Base-by-base conservation (phyloP, 2,329 filamentous ascomycete species). In the Plectosphaerella plurivora region DNA sequence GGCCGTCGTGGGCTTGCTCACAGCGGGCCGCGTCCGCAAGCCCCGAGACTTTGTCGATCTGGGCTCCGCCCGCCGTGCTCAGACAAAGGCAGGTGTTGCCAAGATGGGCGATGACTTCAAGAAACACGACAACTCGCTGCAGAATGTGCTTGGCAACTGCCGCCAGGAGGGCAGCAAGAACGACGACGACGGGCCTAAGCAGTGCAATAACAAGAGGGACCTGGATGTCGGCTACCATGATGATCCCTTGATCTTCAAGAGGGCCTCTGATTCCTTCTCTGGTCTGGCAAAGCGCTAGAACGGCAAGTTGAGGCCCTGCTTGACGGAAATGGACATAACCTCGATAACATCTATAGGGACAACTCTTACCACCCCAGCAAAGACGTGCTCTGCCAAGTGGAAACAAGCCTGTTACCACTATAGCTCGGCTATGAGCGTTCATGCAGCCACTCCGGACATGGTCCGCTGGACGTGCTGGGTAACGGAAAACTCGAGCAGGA, bases 381-480 rank as follows among this genome's bases (percentile, higher is more conserved):
- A 22, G 20, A 51, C 45, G 2, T 61, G 58, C 50, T 25, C 24
- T 15, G n/a, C 49, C 22, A 12, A 50, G 37, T 59, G 51, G 49
- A 49, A 53, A 24, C 60, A 62, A 49, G 60, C 60, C n/a, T 62
- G 60, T 50, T 56, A 55, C 48, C 59, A 61, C 46, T 62, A 62
- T 53, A 58, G 55, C 45, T 61, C 59, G 1, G 60, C 54, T 42
- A 60, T 57, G 46, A 50, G 48, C 20, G 42, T 47, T 15, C 25
- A 36, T 28, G 14, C 46, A 3, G 16, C 33, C 35, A n/a, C 22
- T 6, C 24, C 33, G 47, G 18, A 47, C 46, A 47, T 47, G 46
- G 15, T 36, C 46, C 46, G 46, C 9, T 47, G 46, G 46, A 47
- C 36, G 25, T 18, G 45, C 24, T 55, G 51, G 51, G 33, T 35